These are phyloP conservation scores for Neoscytalidium dimidiatum DNA, from an alignment of 2,329 filamentous ascomycete genomes.

Conservation along the genomic window DNA sequence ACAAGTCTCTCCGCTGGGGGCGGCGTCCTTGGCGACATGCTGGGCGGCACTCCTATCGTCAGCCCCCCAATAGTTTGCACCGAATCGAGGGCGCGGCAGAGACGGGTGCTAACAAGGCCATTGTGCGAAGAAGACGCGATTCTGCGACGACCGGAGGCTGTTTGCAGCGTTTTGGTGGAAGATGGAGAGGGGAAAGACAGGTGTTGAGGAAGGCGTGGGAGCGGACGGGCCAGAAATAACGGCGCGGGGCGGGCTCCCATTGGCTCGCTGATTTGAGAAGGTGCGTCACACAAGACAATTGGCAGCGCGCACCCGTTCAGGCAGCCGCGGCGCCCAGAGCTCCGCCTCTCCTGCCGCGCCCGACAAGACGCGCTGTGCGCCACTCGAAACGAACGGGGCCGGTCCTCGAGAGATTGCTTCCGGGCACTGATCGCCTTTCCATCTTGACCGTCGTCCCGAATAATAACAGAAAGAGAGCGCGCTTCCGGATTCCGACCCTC, in stretches of 20 bases:
- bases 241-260: neutral
- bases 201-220: neutral
- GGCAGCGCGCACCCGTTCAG: conserved; percentile 1
- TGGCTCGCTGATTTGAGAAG: neutral
- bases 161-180: neutral
- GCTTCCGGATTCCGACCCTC: neutral
- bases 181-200: neutral
- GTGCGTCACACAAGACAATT: conserved; percentile 4
- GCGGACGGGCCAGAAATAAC: neutral
- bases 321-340: conserved; percentile 8
- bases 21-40: conserved; percentile 11
- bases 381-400: conserved; percentile 15
- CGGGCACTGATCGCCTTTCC: neutral
- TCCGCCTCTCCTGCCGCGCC: conserved; percentile 14
- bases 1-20: conserved; percentile 1
- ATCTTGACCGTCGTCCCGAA: too few species aligned
- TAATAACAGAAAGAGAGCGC: neutral
- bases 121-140: neutral
- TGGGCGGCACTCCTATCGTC: neutral
- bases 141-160: too few species aligned
- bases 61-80: neutral
- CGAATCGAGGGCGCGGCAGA: neutral
- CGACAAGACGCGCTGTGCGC: conserved; percentile 7
- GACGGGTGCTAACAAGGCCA: neutral
- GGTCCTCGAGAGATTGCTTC: neutral